phyloP scores from a whole-genome alignment of 176 grass and related monocot species.

The Raddia distichophylla region DNA sequence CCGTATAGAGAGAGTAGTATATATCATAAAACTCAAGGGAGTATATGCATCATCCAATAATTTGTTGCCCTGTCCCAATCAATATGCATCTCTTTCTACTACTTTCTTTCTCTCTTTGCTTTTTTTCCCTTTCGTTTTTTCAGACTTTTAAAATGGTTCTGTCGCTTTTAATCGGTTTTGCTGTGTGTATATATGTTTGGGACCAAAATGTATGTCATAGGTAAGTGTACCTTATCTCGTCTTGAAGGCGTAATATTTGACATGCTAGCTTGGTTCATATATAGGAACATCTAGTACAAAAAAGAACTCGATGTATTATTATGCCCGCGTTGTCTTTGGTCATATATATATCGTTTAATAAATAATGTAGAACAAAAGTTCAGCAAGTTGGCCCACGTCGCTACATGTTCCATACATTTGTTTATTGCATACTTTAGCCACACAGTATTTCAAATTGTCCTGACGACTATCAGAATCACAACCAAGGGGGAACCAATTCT shows the following conservation, averaged over 20 bases:
- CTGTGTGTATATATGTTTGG: neutral
- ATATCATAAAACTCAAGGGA: conserved; percentile 35
- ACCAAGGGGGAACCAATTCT: neutral
- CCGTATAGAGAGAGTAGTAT: conserved; percentile 12
- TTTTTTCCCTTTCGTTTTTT: neutral
- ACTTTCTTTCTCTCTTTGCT: neutral
- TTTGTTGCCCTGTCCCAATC: conserved; percentile 46
- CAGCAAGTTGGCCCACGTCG: neutral
- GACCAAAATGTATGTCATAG: neutral
- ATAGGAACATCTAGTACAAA: neutral
- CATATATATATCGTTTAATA: neutral
- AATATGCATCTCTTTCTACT: conserved; percentile 40
- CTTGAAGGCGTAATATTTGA: neutral
- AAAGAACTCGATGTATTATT: neutral
- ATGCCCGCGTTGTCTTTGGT: neutral
- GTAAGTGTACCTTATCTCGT: neutral
- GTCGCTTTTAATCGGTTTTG: neutral
- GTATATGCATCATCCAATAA: conserved; percentile 40
- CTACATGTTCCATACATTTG: neutral
- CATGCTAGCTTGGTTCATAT: too few species aligned
- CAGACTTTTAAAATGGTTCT: neutral
- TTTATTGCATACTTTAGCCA: neutral
- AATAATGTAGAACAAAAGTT: neutral
- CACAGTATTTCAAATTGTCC: neutral
- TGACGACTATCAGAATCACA: neutral